Percentiles rank a stretch among this genome's conserved stretches.
Evolutionary conservation across 1,284 basidiomycete species (phyloP).

Genomic region (Malassezia brasiliensis): DNA sequence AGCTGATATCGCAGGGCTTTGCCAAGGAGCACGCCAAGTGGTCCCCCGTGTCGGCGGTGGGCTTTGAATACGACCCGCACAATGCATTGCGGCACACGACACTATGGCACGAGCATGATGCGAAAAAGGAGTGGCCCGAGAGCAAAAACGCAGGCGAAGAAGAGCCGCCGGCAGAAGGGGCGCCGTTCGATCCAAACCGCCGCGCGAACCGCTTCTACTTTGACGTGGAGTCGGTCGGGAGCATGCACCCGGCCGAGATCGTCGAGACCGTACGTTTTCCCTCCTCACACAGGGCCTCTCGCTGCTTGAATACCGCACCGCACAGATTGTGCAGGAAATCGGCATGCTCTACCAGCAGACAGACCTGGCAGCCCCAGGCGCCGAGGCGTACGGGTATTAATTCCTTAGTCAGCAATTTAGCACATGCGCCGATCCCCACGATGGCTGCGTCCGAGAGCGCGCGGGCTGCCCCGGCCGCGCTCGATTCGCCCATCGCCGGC

Average conservation of each 20-base stretch:
- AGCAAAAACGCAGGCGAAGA: slow-evolving; percentile 40
- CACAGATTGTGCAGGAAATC: slow-evolving; percentile 44
- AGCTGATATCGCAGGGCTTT: slow-evolving; percentile 61
- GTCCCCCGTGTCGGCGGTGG: slow-evolving; percentile 88
- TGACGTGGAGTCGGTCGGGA: slow-evolving; percentile 43
- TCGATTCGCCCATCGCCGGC: not conserved
- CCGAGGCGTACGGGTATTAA: not conserved
- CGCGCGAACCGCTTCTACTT: slow-evolving; percentile 43
- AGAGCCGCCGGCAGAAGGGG: slow-evolving; percentile 37
- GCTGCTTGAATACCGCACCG: slow-evolving; percentile 38
- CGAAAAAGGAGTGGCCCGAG: slow-evolving; percentile 44
- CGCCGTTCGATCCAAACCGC: slow-evolving; percentile 38
- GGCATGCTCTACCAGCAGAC: slow-evolving; percentile 35
- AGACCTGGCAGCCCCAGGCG: slow-evolving; percentile 2
- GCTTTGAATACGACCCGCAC: slow-evolving; percentile 96
- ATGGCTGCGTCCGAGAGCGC: no score
- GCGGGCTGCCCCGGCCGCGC: no score
- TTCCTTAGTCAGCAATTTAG: slow-evolving; percentile 3
- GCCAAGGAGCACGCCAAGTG: slow-evolving; percentile 99
- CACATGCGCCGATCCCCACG: no score
- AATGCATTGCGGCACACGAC: slow-evolving; percentile 93
- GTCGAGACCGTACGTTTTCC: slow-evolving; percentile 30
- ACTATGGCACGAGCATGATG: slow-evolving; percentile 72
- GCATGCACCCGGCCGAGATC: slow-evolving; percentile 42
- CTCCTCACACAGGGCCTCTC: slow-evolving; percentile 25